Percentiles rank a stretch among this genome's conserved stretches.
Evolutionary conservation across 371 early-diverging fungal genomes (phyloP).

Genomic region (Mortierella sp.): DNA sequence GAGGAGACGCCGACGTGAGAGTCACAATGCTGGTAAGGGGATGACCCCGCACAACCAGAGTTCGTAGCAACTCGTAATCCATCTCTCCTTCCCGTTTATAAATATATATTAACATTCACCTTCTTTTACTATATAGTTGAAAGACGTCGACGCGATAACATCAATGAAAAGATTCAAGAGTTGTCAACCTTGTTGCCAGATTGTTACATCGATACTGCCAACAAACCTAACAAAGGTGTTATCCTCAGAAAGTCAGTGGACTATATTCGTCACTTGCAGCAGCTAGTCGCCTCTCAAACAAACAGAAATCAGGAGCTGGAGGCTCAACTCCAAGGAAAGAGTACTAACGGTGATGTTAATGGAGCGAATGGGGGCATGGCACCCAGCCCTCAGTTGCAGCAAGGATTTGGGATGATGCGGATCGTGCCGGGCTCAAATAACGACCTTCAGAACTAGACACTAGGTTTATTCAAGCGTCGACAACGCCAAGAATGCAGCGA

Average conservation of each 20-base stretch:
- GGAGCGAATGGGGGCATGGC: conserved; percentile 9
- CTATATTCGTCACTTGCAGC: conserved; percentile 82
- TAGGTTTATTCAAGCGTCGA: neutral
- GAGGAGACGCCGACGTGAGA: conserved; percentile 91
- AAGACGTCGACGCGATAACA: conserved; percentile 95
- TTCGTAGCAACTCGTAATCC: neutral
- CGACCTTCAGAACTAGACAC: conserved; percentile 32
- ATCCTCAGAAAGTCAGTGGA: conserved; percentile 93
- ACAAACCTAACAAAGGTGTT: conserved; percentile 83
- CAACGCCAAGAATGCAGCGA: neutral
- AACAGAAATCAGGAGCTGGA: conserved; percentile 83
- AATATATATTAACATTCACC: neutral
- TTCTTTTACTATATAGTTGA: conserved; percentile 72
- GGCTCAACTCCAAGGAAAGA: conserved; percentile 46
- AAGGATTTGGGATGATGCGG: conserved; percentile 53
- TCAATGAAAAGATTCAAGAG: conserved; percentile 98
- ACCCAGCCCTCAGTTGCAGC: conserved; percentile 46
- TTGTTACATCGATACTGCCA: conserved; percentile 65
- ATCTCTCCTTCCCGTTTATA: no score
- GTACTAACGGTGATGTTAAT: neutral
- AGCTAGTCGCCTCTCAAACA: conserved; percentile 65
- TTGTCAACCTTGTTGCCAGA: conserved; percentile 88
- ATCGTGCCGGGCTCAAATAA: conserved; percentile 33
- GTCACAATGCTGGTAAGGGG: conserved; percentile 89
- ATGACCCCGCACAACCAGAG: neutral